A percentile compares a stretch with the other conserved stretches of the same genome.
Evolutionary conservation across 1,284 basidiomycete species (phyloP).

Genomic region (Taiwanofungus camphoratus): DNA sequence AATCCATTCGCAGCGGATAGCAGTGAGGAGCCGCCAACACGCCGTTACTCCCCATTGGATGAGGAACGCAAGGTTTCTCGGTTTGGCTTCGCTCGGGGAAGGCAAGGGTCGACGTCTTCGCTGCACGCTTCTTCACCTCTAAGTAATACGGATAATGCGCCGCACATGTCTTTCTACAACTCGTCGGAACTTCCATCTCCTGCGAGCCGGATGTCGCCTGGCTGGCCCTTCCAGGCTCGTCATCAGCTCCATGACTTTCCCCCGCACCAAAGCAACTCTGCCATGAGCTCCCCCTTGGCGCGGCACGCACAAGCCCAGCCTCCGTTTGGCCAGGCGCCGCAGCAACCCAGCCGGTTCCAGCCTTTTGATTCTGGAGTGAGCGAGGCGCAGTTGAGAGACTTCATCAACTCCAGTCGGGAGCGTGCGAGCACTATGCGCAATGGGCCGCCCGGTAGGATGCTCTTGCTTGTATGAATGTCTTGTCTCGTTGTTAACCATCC

Average conservation of each 20-base stretch:
- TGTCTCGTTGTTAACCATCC: conserved; percentile 29
- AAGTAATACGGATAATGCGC: conserved; percentile 43
- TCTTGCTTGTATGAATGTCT: conserved; percentile 37
- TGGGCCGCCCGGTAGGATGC: conserved; percentile 42
- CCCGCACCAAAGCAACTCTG: conserved; percentile 33
- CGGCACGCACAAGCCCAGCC: conserved; percentile 39
- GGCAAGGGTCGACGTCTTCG: conserved; percentile 58
- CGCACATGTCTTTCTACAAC: conserved; percentile 36
- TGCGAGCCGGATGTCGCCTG: conserved; percentile 29
- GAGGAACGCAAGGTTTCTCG: conserved; percentile 76
- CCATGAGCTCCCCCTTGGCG: conserved; percentile 41
- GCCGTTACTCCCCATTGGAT: conserved; percentile 39
- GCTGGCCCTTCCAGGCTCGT: conserved; percentile 44
- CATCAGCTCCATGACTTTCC: conserved; percentile 38
- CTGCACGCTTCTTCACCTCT: conserved; percentile 53
- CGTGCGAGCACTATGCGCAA: conserved; percentile 34
- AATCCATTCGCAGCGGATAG: conserved; percentile 66
- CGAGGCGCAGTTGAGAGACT: conserved; percentile 68
- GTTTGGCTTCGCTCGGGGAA: conserved; percentile 78
- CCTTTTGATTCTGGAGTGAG: conserved; percentile 54
- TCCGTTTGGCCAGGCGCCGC: conserved; percentile 21
- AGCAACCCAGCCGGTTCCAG: conserved; percentile 44
- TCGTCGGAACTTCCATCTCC: conserved; percentile 35
- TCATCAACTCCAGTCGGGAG: conserved; percentile 65
- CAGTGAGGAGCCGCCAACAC: conserved; percentile 34